Base-by-base conservation (phyloP, 495 filamentous ascomycete species). In the Usnea hakonensis region DNA sequence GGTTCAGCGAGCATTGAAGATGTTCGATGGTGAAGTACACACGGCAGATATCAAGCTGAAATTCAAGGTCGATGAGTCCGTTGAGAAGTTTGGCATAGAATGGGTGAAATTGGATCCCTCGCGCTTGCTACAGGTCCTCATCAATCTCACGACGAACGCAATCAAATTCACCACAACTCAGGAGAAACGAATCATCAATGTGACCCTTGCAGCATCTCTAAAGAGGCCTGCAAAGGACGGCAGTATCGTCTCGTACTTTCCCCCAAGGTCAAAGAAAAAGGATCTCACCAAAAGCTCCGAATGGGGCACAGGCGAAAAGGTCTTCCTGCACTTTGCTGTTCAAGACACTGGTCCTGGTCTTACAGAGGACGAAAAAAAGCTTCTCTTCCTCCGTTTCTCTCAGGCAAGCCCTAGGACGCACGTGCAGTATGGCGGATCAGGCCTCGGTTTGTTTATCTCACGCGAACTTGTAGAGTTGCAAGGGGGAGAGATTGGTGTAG, bases 401-500 rank as follows among this genome's bases (percentile, higher is more conserved):
- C 90, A 94, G 73, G 87, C 88, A 0, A 87, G 81, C 28, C 89
- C 89, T 3, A 79, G 86, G 44, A 93, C 90, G 0, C 88, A 93
- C 61, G 82, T 89, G 1, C 82, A 87, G 41, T 95, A 94, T 64
- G 90, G 90, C 23, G 90, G 90, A 5, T 90, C 85, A 7, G 90
- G 91, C 0, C 79, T 95, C 4, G 90, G 90, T 0, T 77, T 95
- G 6, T 95, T 91, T 74, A 91, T 95, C 59, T 90, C 85, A 35
- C 77, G 88, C 41, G 83, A 86, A 58, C 75, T 95, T 10, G 89
- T 87, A 23, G 89, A 93, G 66, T 70, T 94, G 16, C 89, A 92
- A 74, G 90, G 90, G 26, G 90, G 90, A 8, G 87, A 91, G 62
- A 91, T 95, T 60, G 90, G 89, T 2, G 89, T 94, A 1, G 78